Conservation (phyloP, 345 rosid genomes). For the Eucalyptus albens region DNA sequence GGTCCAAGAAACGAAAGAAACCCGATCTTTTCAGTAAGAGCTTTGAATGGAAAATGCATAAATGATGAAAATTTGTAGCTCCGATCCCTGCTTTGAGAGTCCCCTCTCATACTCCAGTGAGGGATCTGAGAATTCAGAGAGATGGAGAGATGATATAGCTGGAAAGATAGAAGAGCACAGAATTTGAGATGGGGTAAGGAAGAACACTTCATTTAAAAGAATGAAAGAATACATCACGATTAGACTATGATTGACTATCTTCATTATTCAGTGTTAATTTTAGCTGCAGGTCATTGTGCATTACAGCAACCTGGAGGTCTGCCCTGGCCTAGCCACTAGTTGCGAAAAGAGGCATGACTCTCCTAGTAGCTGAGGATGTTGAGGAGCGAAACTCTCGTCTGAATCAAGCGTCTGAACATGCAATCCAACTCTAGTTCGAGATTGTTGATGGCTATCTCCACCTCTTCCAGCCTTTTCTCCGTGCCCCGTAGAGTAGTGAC, state of each 20-base stretch:
- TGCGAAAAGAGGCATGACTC: background rate
- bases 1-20: background rate
- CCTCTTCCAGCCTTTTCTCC: constrained; percentile 54
- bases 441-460: constrained; percentile 55
- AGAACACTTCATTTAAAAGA: background rate
- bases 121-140: background rate
- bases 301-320: background rate
- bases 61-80: background rate
- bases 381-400: constrained; percentile 71
- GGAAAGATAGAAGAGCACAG: background rate
- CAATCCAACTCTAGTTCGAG: constrained; percentile 57
- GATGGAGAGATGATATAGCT: background rate
- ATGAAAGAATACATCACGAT: background rate
- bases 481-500: constrained; percentile 47
- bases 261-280: background rate
- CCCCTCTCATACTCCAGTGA: background rate
- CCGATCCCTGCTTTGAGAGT: background rate
- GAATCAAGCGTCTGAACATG: constrained; percentile 61
- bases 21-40: background rate
- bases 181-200: background rate
- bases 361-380: constrained; percentile 48
- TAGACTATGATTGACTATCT: background rate
- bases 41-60: background rate
- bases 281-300: background rate
- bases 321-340: background rate